These are phyloP conservation scores for Houttuynia cordata DNA, from an alignment of 164 flowering plant genomes.

Conservation along the genomic window DNA sequence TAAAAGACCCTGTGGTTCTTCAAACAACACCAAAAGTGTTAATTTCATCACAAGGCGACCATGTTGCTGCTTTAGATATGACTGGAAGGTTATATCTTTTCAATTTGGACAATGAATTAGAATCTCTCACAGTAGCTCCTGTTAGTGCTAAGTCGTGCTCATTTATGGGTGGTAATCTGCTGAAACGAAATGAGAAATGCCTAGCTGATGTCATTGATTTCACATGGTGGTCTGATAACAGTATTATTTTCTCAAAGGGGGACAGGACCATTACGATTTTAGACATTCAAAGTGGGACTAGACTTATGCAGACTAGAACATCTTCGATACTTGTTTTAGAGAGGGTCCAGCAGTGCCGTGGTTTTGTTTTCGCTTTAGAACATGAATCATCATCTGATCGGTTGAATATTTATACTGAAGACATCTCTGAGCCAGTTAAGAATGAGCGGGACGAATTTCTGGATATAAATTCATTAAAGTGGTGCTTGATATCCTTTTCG, in stretches of 20 bases:
- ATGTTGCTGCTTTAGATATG: constrained; percentile 57
- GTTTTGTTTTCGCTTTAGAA: constrained; percentile 63
- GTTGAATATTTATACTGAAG: constrained; percentile 13
- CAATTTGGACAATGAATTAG: constrained; percentile 30
- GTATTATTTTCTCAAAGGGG: constrained; percentile 46
- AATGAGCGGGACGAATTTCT: constrained; percentile 19
- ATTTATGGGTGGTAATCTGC: constrained; percentile 6
- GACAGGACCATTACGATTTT: constrained; percentile 51
- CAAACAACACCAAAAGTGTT: constrained; percentile 53
- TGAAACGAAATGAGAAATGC: constrained; percentile 11
- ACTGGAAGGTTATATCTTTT: constrained; percentile 49
- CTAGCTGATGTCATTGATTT: constrained; percentile 49
- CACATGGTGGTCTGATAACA: constrained; percentile 86
- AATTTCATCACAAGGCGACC: constrained; percentile 55
- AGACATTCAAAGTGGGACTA: constrained; percentile 33
- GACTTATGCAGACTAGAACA: constrained; percentile 23
- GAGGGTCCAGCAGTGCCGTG: constrained; percentile 34
- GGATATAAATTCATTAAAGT: constrained; percentile 26
- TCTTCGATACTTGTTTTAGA: constrained; percentile 57
- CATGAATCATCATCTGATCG: constrained; percentile 13
- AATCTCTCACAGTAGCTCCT: constrained; percentile 27
- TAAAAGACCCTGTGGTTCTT: constrained; percentile 28
- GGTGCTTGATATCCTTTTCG: constrained; percentile 64
- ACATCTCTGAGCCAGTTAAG: constrained; percentile 12
- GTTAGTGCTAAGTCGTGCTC: constrained; percentile 13